These are phyloP conservation scores for Rhodofomes roseus DNA, from an alignment of 1,284 basidiomycete species.

Conservation along the genomic window DNA sequence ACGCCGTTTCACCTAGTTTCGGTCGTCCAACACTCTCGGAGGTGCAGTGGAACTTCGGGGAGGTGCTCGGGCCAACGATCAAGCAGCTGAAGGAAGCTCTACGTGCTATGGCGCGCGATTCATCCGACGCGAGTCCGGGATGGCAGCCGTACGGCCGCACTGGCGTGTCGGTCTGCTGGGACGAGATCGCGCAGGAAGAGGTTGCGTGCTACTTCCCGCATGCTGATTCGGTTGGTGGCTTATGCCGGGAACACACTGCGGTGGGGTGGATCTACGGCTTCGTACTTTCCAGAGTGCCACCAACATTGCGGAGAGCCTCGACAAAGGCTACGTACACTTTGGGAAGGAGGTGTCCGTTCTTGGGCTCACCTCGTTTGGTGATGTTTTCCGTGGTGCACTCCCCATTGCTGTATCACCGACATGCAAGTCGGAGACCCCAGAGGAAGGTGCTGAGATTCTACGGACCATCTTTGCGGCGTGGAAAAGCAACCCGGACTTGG, in stretches of 20 bases:
- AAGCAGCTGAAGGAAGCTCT: neutral
- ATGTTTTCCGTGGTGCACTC: conserved; percentile 1
- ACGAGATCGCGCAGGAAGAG: conserved; percentile 20
- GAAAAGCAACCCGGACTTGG: neutral
- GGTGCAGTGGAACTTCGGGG: conserved; percentile 14
- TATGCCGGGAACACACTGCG: conserved; percentile 17
- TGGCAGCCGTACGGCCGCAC: neutral
- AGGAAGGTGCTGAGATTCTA: neutral
- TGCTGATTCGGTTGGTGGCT: conserved; percentile 15
- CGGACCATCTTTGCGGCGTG: neutral
- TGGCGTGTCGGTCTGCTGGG: conserved; percentile 16
- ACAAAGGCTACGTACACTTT: conserved; percentile 8
- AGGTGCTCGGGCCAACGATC: conserved; percentile 5
- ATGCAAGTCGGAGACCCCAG: conserved; percentile 11
- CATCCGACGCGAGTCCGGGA: too few species aligned
- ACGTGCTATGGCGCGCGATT: too few species aligned
- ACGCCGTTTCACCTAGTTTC: conserved; percentile 11
- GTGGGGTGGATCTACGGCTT: conserved; percentile 5
- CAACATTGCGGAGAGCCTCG: conserved; percentile 4
- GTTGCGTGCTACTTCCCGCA: conserved; percentile 11
- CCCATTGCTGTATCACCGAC: conserved; percentile 14
- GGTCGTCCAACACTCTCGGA: conserved; percentile 7
- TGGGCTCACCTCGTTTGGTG: conserved; percentile 9
- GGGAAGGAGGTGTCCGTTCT: conserved; percentile 16
- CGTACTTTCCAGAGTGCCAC: conserved; percentile 3